Evolutionary conservation across 176 grass and related monocot genomes (phyloP), one percentile per base, ranked within the genome.

Genomic region (Themeda triandra): DNA sequence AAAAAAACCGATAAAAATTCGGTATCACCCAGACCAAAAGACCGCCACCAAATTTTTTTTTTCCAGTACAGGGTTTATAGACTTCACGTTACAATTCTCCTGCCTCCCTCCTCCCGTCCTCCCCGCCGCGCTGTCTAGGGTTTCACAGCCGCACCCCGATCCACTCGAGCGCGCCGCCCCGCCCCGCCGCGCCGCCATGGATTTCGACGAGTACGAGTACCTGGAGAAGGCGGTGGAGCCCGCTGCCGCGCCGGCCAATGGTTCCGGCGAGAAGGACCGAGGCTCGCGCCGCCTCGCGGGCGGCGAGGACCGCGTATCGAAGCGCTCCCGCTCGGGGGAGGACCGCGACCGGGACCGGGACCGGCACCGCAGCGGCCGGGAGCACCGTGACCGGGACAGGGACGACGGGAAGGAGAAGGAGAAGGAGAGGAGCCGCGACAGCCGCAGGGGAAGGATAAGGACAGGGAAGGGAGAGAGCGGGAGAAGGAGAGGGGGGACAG

Each of bases 161-260:
- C 71, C 54, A 45, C 65, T 12, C 88, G 5, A 75, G 41, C 69
- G 18, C 33, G 27, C 29, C 66, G 13, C 13, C 44, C 44, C 44
- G 44, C 23, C 11, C 25, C 73, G 40, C 51, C 13, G 18, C 73
- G 66, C 54, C 42, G 66, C 82, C 68, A 95, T 95, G 96, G 93
- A 98, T 13, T 98, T 98, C 75, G 96, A 98, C 65, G 96, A 98
- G 80, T 98, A 98, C 83, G 96, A 98, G 29, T 98, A 98, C 86
- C 75, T 98, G 51, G 96, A 98, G 69, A 98, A 95, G 89, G 78
- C 89, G 35, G 96, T 98, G 13, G 96, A 95, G 74, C 86, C 88
- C 28, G 58, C 90, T 10, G 78, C 75, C 10, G 42, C 76, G 8
- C 63, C 75, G 62, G 66, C 81, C 58, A 95, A 98, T 83, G 79